Conservation (phyloP, 2,329 filamentous ascomycete species). For the Trichophyton equinum region DNA sequence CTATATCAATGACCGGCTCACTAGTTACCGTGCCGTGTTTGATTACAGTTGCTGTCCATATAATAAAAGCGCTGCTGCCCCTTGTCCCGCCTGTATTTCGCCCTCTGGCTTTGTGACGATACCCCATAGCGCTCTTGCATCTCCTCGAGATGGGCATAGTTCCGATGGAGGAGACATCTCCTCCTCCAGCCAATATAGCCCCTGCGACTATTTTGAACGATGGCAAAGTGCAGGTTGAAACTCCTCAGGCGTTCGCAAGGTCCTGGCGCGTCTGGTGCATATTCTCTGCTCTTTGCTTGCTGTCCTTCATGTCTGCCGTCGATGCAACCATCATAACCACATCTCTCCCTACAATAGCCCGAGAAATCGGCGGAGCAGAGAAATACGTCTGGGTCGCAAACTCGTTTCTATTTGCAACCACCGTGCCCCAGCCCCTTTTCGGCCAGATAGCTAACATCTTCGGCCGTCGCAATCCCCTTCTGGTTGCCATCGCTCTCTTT, state of each 20-base stretch:
- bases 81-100: no score
- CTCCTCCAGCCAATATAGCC: background rate
- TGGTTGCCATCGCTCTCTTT: slow-evolving; percentile 35
- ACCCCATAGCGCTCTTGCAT: no score
- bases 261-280: slow-evolving; percentile 5
- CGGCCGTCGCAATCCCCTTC: slow-evolving; percentile 34
- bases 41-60: no score
- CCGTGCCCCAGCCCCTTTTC: slow-evolving; percentile 36
- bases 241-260: background rate
- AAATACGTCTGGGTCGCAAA: slow-evolving; percentile 25
- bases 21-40: no score
- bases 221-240: background rate
- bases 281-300: slow-evolving; percentile 3
- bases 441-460: slow-evolving; percentile 42
- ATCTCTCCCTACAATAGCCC: slow-evolving; percentile 27
- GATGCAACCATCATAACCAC: slow-evolving; percentile 30
- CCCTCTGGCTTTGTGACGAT: no score
- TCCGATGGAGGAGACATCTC: background rate
- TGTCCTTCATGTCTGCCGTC: slow-evolving; percentile 21
- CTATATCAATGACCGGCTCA: no score
- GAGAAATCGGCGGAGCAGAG: slow-evolving; percentile 19
- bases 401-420: slow-evolving; percentile 19
- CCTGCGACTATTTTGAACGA: background rate
- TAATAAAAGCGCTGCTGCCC: no score
- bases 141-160: background rate